phyloP scores from a whole-genome alignment of 1,284 basidiomycete species.

The Agaricales sp. region DNA sequence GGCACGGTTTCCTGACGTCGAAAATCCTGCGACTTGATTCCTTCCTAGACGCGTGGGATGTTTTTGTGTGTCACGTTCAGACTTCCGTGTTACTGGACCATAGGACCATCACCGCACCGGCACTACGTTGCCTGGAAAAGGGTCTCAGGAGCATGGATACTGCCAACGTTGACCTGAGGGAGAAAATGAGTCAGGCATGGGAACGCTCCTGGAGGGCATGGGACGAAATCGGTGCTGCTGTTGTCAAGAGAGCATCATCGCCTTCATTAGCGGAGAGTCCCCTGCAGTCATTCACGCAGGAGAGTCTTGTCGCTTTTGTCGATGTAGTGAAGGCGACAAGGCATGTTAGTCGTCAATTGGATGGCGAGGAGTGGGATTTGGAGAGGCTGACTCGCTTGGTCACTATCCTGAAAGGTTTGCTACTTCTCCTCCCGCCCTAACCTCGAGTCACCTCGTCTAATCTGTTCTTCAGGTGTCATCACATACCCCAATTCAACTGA shows the following conservation, averaged over 20 bases:
- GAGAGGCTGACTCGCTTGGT: conserved; percentile 59
- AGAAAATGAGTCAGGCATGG: conserved; percentile 34
- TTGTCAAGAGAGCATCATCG: conserved; percentile 25
- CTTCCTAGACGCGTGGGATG: conserved; percentile 63
- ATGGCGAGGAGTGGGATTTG: conserved; percentile 54
- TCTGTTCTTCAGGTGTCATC: conserved; percentile 44
- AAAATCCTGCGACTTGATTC: conserved; percentile 67
- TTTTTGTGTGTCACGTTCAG: conserved; percentile 61
- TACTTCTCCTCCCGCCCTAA: conserved; percentile 16
- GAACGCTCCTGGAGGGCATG: conserved; percentile 60
- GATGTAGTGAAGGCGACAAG: conserved; percentile 60
- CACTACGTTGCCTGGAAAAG: conserved; percentile 73
- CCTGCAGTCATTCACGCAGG: conserved; percentile 67
- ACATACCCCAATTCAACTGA: conserved; percentile 80
- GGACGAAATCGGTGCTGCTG: conserved; percentile 51
- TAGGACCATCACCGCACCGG: conserved; percentile 64
- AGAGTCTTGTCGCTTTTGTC: conserved; percentile 74
- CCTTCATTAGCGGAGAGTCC: conserved; percentile 15
- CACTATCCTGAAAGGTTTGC: conserved; percentile 62
- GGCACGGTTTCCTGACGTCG: conserved; percentile 66
- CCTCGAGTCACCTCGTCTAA: too few species aligned
- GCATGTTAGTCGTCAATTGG: conserved; percentile 32
- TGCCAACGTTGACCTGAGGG: conserved; percentile 28
- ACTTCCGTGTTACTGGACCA: conserved; percentile 63
- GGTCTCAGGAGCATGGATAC: conserved; percentile 21